phyloP scores from a whole-genome alignment of 345 rosid genomes.

The Hypericum perforatum region DNA sequence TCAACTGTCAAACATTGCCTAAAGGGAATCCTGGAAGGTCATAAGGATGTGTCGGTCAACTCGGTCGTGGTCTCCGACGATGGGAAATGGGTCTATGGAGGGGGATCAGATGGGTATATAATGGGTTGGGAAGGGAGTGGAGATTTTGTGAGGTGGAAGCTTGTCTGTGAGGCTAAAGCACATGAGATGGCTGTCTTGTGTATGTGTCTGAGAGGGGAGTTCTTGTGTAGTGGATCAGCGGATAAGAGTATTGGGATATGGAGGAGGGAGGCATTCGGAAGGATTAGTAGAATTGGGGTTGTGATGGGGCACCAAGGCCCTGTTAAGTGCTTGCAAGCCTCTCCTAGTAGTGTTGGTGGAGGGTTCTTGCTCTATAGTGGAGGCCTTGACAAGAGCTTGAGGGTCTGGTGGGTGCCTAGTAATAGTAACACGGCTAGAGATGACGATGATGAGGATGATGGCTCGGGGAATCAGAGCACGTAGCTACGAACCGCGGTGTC shows the following conservation, averaged over 20 bases:
- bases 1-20: constrained; percentile 10
- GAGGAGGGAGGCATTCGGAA: constrained; percentile 22
- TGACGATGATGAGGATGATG: constrained; percentile 8
- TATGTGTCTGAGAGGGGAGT: constrained; percentile 15
- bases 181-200: constrained; percentile 26
- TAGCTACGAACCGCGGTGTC: no score
- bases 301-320: constrained; percentile 24
- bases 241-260: constrained; percentile 26
- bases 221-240: constrained; percentile 24
- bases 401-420: constrained; percentile 41
- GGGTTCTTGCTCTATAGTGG: constrained; percentile 28
- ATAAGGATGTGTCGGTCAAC: constrained; percentile 19
- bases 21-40: constrained; percentile 63
- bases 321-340: constrained; percentile 24
- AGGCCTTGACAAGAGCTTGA: constrained; percentile 20
- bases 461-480: constrained; percentile 1
- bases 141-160: constrained; percentile 16
- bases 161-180: constrained; percentile 39
- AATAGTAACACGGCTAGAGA: no score
- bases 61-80: constrained; percentile 24
- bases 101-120: constrained; percentile 25
- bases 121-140: constrained; percentile 20
- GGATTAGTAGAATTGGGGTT: constrained; percentile 10
- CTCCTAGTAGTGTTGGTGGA: constrained; percentile 15
- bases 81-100: constrained; percentile 28